Percentiles rank a stretch among this genome's conserved stretches.
Conservation (phyloP, 495 filamentous ascomycete species). For the Talaromyces liani region DNA sequence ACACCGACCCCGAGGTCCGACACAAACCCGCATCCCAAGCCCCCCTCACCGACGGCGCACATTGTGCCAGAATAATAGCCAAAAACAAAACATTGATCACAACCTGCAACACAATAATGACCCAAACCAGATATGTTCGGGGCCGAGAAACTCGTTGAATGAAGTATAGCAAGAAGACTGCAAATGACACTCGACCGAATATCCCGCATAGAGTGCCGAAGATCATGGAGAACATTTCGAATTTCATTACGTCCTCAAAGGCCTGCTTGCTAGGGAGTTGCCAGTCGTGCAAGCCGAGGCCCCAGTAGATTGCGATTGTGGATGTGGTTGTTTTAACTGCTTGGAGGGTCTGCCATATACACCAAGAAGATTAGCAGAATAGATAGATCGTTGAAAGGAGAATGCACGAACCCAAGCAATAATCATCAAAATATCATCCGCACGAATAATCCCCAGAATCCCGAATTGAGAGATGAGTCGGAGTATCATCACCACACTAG, state of each 20-base stretch:
- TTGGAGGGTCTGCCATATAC: neutral
- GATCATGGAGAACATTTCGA: neutral
- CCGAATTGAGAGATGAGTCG: conserved; percentile 2
- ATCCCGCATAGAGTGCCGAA: neutral
- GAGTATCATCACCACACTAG: neutral
- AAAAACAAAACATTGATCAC: neutral
- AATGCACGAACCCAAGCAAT: conserved; percentile 1
- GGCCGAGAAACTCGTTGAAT: neutral
- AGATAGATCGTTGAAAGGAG: neutral
- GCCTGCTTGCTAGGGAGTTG: neutral
- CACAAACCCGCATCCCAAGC: neutral
- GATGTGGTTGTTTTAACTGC: neutral
- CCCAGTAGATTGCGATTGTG: conserved; percentile 5
- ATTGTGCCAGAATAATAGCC: neutral
- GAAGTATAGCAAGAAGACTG: conserved; percentile 1
- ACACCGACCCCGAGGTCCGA: neutral
- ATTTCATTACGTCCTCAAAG: neutral
- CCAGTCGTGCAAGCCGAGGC: neutral
- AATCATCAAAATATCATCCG: conserved; percentile 5
- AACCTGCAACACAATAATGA: neutral
- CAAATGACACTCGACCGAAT: conserved; percentile 1
- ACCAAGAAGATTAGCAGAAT: neutral
- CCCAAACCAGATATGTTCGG: neutral
- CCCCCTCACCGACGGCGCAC: neutral
- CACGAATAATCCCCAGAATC: neutral